A percentile compares a stretch with the other conserved stretches of the same genome.
These are phyloP conservation scores for Filobasidium floriforme DNA, from an alignment of 768 basidiomycete species.

Conservation along the genomic window DNA sequence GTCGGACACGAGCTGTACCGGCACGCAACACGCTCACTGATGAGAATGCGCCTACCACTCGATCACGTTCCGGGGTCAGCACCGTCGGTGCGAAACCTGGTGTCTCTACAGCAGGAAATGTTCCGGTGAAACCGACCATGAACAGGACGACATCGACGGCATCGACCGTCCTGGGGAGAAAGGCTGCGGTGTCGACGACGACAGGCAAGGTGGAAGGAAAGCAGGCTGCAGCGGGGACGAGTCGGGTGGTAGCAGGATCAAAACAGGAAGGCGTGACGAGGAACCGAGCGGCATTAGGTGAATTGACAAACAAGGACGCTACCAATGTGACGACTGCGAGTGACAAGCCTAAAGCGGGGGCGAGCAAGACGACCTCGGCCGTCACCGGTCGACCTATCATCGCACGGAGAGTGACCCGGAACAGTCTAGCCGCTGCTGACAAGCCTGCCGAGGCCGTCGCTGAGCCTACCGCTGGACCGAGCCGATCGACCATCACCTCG, in stretches of 20 bases:
- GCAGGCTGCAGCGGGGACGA: background rate
- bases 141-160: constrained; percentile 2
- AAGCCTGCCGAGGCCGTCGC: constrained; percentile 1
- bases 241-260: constrained; percentile 3
- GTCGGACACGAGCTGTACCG: constrained; percentile 13
- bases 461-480: constrained; percentile 12
- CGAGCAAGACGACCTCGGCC: constrained; percentile 7
- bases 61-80: constrained; percentile 19
- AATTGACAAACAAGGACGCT: constrained; percentile 22
- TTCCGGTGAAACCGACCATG: constrained; percentile 3
- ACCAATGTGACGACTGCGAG: background rate
- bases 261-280: constrained; percentile 9
- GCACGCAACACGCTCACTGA: constrained; percentile 14
- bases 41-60: constrained; percentile 30
- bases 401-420: constrained; percentile 13
- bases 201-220: background rate
- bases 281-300: constrained; percentile 21
- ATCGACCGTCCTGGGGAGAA: constrained; percentile 4
- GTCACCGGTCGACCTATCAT: constrained; percentile 9
- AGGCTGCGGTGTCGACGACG: background rate
- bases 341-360: constrained; percentile 11
- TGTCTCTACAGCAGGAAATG: background rate
- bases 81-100: constrained; percentile 10
- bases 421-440: background rate
- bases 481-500: constrained; percentile 25